Evolutionary conservation across 2,329 filamentous ascomycete species (phyloP).

Genomic region (Raffaelea arxii): DNA sequence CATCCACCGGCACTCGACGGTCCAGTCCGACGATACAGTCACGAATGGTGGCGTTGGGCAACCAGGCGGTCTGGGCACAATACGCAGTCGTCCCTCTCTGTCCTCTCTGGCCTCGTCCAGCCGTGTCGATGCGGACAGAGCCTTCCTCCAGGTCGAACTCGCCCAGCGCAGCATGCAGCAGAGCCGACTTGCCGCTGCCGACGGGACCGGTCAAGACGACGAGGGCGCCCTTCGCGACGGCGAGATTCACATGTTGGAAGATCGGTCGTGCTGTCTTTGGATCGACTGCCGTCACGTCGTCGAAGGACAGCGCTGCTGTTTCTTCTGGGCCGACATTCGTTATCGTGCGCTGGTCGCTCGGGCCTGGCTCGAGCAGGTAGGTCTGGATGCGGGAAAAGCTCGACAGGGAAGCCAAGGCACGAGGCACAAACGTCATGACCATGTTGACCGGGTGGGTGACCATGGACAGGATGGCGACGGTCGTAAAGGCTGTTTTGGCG

Average conservation of each 20-base stretch:
- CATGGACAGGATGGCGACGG: conserved; percentile 26
- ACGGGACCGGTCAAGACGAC: conserved; percentile 18
- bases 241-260: conserved; percentile 16
- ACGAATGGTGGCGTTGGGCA: conserved; percentile 7
- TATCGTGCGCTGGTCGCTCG: neutral
- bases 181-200: conserved; percentile 20
- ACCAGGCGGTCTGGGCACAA: conserved; percentile 10
- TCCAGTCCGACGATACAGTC: conserved; percentile 6
- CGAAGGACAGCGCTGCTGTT: conserved; percentile 5
- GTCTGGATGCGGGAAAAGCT: conserved; percentile 28
- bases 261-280: conserved; percentile 5
- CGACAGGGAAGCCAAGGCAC: conserved; percentile 20
- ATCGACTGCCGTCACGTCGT: conserved; percentile 7
- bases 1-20: neutral
- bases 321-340: too few relatives aligned
- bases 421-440: conserved; percentile 30
- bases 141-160: conserved; percentile 13
- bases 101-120: too few relatives aligned
- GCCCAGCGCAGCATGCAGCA: conserved; percentile 19
- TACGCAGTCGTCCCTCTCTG: conserved; percentile 3
- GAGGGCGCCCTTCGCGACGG: conserved; percentile 14
- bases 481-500: conserved; percentile 28
- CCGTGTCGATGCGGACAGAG: neutral
- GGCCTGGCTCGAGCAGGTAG: conserved; percentile 15
- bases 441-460: conserved; percentile 33